Evolutionary conservation across 805 yeast genomes (phyloP).

Genomic region (Sugiyamaella boreocaroliniensis): DNA sequence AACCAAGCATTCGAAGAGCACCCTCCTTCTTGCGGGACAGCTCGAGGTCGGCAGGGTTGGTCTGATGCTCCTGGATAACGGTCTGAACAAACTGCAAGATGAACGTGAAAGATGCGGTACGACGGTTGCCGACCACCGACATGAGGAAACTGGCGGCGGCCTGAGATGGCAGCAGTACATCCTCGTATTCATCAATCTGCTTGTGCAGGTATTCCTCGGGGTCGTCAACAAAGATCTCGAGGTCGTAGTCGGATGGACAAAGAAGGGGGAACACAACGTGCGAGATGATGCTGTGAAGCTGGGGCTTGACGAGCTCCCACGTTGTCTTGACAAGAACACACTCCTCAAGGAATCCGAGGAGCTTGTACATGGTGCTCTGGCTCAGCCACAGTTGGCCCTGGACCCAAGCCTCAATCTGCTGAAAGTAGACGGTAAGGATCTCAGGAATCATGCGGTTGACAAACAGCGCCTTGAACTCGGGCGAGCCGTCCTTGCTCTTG

Average conservation of each 20-base stretch:
- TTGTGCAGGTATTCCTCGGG: constrained; percentile 83
- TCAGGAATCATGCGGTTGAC: constrained; percentile 62
- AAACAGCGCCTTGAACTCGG: constrained; percentile 48
- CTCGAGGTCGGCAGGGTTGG: constrained; percentile 32
- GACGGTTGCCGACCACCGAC: constrained; percentile 64
- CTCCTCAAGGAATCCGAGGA: constrained; percentile 57
- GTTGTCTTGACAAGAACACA: constrained; percentile 52
- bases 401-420: constrained; percentile 71
- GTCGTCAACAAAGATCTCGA: constrained; percentile 75
- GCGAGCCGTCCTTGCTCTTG: constrained; percentile 30
- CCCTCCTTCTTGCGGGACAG: constrained; percentile 68
- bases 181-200: constrained; percentile 56
- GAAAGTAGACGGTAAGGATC: constrained; percentile 55
- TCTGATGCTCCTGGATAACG: constrained; percentile 33
- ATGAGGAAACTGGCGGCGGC: constrained; percentile 72
- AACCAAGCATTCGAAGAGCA: constrained; percentile 68
- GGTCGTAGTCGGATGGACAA: constrained; percentile 58
- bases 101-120: constrained; percentile 23
- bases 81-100: constrained; percentile 53
- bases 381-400: constrained; percentile 61
- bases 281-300: constrained; percentile 54
- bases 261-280: constrained; percentile 73
- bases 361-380: constrained; percentile 53
- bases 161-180: constrained; percentile 59
- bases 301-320: constrained; percentile 63